Conservation (phyloP, 73 alveolate genomes). For the Paramecium octaurelia region DNA sequence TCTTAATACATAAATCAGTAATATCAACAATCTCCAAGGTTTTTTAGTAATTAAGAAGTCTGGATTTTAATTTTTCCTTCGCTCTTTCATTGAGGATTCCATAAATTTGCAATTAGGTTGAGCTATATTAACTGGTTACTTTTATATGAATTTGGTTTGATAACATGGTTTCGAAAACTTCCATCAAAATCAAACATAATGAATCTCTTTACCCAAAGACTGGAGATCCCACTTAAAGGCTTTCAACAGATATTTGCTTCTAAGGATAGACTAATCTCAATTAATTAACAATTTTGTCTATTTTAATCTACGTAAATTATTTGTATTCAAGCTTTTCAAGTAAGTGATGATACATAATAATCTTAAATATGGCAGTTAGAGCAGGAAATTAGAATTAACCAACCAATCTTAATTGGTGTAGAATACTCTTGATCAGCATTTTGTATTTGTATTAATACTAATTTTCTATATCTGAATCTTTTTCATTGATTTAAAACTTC, state of each 20-base stretch:
- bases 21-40: background rate
- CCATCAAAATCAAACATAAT: background rate
- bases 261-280: background rate
- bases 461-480: background rate
- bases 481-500: background rate
- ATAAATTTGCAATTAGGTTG: background rate
- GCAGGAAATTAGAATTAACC: background rate
- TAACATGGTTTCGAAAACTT: background rate
- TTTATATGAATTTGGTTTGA: background rate
- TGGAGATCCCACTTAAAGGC: background rate
- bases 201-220: background rate
- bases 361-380: background rate
- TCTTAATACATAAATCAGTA: background rate
- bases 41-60: background rate
- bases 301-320: background rate
- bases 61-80: background rate
- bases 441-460: background rate
- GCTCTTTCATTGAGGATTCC: background rate
- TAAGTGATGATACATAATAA: background rate
- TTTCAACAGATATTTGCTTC: background rate
- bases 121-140: background rate
- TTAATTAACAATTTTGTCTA: background rate
- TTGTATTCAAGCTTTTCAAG: background rate
- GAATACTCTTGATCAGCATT: background rate
- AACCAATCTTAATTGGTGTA: background rate